These are phyloP conservation scores for Fibroporia radiculosa DNA, from an alignment of 768 basidiomycete species.

Conservation along the genomic window DNA sequence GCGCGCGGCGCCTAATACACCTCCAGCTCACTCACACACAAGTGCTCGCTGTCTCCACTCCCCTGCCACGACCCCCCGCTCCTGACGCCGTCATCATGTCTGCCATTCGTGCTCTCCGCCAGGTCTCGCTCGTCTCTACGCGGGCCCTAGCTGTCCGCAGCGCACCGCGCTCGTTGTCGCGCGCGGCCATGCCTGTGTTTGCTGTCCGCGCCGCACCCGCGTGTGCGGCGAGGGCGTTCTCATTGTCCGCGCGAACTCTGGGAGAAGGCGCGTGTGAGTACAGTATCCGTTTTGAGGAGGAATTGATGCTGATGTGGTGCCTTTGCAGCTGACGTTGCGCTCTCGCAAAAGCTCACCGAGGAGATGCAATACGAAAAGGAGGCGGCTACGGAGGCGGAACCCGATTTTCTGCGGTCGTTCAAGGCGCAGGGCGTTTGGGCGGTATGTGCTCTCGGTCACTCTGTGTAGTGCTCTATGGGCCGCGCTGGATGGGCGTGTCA, in stretches of 20 bases:
- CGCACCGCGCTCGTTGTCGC: slow-evolving; percentile 14
- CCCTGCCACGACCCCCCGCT: neutral
- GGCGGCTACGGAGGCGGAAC: slow-evolving; percentile 35
- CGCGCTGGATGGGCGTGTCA: too few species aligned
- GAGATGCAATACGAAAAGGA: slow-evolving; percentile 87
- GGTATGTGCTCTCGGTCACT: slow-evolving; percentile 33
- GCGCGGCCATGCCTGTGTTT: slow-evolving; percentile 18
- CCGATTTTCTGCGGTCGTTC: slow-evolving; percentile 77
- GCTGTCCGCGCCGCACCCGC: slow-evolving; percentile 16
- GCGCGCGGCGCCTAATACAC: neutral
- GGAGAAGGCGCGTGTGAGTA: slow-evolving; percentile 40
- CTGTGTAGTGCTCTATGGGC: neutral
- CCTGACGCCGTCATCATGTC: slow-evolving; percentile 39
- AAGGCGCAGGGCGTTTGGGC: slow-evolving; percentile 70
- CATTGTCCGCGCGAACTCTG: slow-evolving; percentile 28
- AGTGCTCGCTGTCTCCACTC: slow-evolving; percentile 1
- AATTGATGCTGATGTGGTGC: neutral
- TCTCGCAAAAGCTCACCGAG: slow-evolving; percentile 67
- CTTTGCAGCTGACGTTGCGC: slow-evolving; percentile 56
- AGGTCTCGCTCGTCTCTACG: slow-evolving; percentile 39
- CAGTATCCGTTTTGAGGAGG: neutral
- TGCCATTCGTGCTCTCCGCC: slow-evolving; percentile 52
- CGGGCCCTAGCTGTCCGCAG: slow-evolving; percentile 26
- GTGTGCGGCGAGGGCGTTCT: slow-evolving; percentile 32
- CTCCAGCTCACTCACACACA: slow-evolving; percentile 5